A percentile compares a stretch with the other conserved stretches of the same genome.
Evolutionary conservation across 352 stramenopile species (phyloP).

Genomic region (Globisporangium megalacanthum): DNA sequence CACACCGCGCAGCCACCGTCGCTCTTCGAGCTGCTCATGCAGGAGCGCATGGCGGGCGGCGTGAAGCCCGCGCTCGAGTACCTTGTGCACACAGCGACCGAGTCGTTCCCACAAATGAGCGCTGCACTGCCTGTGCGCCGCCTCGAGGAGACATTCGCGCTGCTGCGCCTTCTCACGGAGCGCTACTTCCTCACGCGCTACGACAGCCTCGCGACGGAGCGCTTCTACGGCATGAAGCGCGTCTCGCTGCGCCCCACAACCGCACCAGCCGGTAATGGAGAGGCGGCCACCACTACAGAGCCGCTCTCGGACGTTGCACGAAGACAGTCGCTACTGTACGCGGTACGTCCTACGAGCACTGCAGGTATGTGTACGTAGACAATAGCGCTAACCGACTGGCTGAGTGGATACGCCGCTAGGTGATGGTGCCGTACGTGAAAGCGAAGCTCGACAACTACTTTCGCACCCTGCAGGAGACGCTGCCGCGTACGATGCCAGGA

Average conservation of each 20-base stretch:
- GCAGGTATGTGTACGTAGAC: background rate
- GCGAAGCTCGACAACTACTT: conserved; percentile 67
- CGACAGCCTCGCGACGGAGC: conserved; percentile 72
- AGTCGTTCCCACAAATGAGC: conserved; percentile 67
- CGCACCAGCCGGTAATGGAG: conserved; percentile 1
- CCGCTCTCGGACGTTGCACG: conserved; percentile 38
- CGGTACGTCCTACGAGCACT: conserved; percentile 21
- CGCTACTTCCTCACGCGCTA: conserved; percentile 73
- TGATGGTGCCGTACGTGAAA: conserved; percentile 77
- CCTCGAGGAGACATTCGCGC: conserved; percentile 76
- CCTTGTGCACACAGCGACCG: conserved; percentile 58
- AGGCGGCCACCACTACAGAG: conserved; percentile 22
- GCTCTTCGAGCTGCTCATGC: conserved; percentile 86
- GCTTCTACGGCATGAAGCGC: conserved; percentile 86
- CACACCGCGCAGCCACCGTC: conserved; percentile 32
- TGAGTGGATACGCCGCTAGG: conserved; percentile 17
- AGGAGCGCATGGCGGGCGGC: conserved; percentile 72
- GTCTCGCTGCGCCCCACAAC: conserved; percentile 27
- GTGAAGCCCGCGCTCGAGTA: conserved; percentile 80
- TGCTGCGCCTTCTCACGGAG: conserved; percentile 56
- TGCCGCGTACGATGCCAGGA: conserved; percentile 12
- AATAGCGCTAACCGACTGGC: background rate
- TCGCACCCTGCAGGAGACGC: conserved; percentile 33
- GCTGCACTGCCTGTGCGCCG: conserved; percentile 44
- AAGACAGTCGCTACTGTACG: conserved; percentile 53